phyloP scores from a whole-genome alignment of 345 rosid genomes.

The rapeseed (Brassica napus) region Da-Ae NC_063441.1:21890501-21891000 shows the following conservation, averaged over 20 bases:
- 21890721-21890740: too few species aligned
- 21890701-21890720: not conserved
- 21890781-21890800: not conserved
- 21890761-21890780: not conserved
- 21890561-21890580: too few species aligned
- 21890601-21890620: too few species aligned
- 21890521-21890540: too few species aligned
- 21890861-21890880: not conserved
- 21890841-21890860: slow-evolving; percentile 16
- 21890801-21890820: not conserved
- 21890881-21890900: slow-evolving; percentile 8
- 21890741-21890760: not conserved
- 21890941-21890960: slow-evolving; percentile 23
- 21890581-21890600: too few species aligned
- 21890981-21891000: slow-evolving; percentile 13
- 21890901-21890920: not conserved
- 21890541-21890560: too few species aligned
- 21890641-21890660: not conserved
- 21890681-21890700: not conserved
- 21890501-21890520: too few species aligned
- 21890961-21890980: slow-evolving; percentile 28
- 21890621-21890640: too few species aligned
- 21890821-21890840: slow-evolving; percentile 3
- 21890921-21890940: slow-evolving; percentile 15
- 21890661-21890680: not conserved